Evolutionary conservation across 208 protist genomes (phyloP), one percentile per base, ranked within the genome.

Genomic region (Acanthamoeba polyphaga): DNA sequence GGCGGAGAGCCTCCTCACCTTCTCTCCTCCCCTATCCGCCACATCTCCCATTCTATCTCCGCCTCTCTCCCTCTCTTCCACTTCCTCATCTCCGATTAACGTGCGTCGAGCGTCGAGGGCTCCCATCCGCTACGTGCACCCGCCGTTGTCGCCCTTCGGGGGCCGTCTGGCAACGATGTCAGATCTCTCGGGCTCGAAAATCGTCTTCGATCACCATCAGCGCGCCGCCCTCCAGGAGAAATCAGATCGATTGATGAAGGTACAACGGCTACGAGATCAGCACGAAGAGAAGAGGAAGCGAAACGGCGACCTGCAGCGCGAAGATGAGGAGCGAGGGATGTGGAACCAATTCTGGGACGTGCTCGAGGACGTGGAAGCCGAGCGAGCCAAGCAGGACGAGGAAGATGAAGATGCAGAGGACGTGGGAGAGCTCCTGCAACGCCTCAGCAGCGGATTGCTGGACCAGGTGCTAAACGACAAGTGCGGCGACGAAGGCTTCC

Each of bases 341-440:
- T 88, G 80, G 80, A 88, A 64, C 43, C 80, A 88, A 27, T 88
- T 88, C 80, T 88, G 80, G 80, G 80, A 88, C n/a, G 51, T 88
- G 8, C 80, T 88, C 9, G 80, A 88, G 13, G 80, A 88, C 22
- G 80, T 88, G 6, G 80, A 88, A 22, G 43, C 80, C 51, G 80
- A 88, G 10, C 74, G 32, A 27, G 74, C 43, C 7, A n/a, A 64
- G 19, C n/a, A 43, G 29, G 51, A 64, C 8, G 24, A 64, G 10
- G 80, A 34, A 27, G 80, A 88, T 3, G 80, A 88, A 43, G 80
- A 88, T 2, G 51, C 46, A 0, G 80, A 88, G 51, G 80, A 88
- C 5, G 80, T 64, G 27, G 80, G 49, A 1, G 80, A 88, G 80
- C 80, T 88, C 5, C n/a, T 88, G 51, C 17, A 38, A 17, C 12